Conservation (phyloP, 1,284 basidiomycete genomes). For the Ceratobasidium sp. region DNA sequence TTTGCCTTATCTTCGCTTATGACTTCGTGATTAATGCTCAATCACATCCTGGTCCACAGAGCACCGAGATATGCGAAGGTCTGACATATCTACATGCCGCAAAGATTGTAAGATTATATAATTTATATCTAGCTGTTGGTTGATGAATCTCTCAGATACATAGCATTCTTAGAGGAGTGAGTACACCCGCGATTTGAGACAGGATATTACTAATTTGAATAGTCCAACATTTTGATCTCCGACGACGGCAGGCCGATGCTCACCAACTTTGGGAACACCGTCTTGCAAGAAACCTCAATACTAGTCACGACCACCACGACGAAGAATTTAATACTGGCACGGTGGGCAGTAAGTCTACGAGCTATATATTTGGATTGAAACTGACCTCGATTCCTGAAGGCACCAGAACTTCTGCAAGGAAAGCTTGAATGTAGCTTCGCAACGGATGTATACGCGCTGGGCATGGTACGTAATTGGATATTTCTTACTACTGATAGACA, state of each 20-base stretch:
- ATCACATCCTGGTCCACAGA: too few species aligned
- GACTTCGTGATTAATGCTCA: not conserved
- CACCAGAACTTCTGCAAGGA: constrained; percentile 10
- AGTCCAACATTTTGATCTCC: too few species aligned
- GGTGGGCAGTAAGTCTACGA: constrained; percentile 6
- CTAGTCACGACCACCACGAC: not conserved
- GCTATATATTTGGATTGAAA: too few species aligned
- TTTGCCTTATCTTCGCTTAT: not conserved
- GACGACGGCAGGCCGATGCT: too few species aligned
- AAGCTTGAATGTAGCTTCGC: not conserved
- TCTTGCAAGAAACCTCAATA: not conserved
- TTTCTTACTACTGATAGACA: too few species aligned
- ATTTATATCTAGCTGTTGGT: too few species aligned
- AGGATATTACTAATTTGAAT: too few species aligned
- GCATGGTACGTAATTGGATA: constrained; percentile 15
- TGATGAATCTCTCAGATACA: not conserved
- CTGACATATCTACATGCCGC: not conserved
- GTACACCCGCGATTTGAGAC: not conserved
- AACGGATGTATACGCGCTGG: constrained; percentile 23
- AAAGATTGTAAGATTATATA: not conserved
- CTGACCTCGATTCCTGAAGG: not conserved
- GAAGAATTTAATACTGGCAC: not conserved
- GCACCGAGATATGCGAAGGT: not conserved
- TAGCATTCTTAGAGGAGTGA: not conserved
- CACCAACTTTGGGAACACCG: not conserved